Evolutionary conservation across 1,284 basidiomycete species (phyloP), one percentile per base, ranked within the genome.

Genomic region (Ganoderma boninense): DNA sequence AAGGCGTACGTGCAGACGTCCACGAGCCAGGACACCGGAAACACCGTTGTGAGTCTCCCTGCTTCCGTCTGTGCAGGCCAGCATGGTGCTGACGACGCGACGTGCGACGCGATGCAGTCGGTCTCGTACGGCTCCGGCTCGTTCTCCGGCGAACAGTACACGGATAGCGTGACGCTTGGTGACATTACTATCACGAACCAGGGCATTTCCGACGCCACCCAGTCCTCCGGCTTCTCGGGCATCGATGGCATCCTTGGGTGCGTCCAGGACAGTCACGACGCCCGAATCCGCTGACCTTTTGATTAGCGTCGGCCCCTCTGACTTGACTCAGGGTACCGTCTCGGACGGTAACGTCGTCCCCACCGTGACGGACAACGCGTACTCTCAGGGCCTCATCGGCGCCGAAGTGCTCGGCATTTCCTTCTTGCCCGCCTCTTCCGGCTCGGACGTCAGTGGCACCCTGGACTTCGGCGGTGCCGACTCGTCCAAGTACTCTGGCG

Each of bases 121-220:
- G 87, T 89, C 38, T 77, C 78, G 18, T 90, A 88, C 74, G 87
- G 86, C 59, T 86, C 43, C 4, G 62, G 62, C 18, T n/a, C 11
- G 14, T 46, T 64, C 32, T 49, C 32, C 20, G 62, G 62, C 16
- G 62, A 76, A 65, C 68, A 89, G 73, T 87, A 80, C 77, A 82
- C 77, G 43, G 89, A 90, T 76, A 78, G 77, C 20, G 79, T 84
- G 42, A 79, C 81, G 5, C 71, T 84, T 60, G 76, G 78, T 32
- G 63, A 69, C 14, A 69, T 83, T 32, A 75, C 75, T 32, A 79
- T 84, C 73, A 60, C 70, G 32, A 59, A 78, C 14, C 89, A 91
- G 75, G 87, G 86, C 20, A 89, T 91, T 57, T 52, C 49, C 35
- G 87, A 86, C 65, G 88, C 89, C 18, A 78, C 82, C 5, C 77